phyloP scores from a whole-genome alignment of 108 stramenopile genomes.

The Chaetoceros tenuissimus region DNA sequence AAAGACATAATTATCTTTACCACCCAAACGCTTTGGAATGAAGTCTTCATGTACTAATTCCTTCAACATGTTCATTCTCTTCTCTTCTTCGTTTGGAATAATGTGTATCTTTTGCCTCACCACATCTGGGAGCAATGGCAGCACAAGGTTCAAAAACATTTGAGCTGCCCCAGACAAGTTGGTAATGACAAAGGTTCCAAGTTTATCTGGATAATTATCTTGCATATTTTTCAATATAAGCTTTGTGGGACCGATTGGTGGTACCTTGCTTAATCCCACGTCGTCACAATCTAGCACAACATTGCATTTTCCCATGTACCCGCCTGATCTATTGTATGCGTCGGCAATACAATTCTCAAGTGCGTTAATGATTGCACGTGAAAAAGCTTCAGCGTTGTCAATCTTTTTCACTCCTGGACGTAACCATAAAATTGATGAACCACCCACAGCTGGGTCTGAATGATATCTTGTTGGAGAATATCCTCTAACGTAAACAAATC shows the following conservation, averaged over 20 bases:
- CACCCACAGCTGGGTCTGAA: constrained; percentile 8
- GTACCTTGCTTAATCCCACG: constrained; percentile 26
- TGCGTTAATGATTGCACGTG: constrained; percentile 36
- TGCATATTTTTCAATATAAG: constrained; percentile 46
- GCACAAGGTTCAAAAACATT: constrained; percentile 48
- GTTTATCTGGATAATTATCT: constrained; percentile 69
- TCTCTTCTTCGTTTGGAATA: constrained; percentile 31
- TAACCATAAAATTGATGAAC: constrained; percentile 38
- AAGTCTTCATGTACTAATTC: constrained; percentile 42
- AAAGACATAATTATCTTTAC: constrained; percentile 46
- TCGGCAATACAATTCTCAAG: constrained; percentile 51
- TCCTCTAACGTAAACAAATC: constrained; percentile 48
- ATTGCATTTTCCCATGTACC: constrained; percentile 61
- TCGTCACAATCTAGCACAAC: constrained; percentile 46
- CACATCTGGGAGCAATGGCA: constrained; percentile 55
- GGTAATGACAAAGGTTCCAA: constrained; percentile 45
- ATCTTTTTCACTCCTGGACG: constrained; percentile 28
- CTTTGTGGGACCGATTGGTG: constrained; percentile 36
- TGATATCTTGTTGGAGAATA: constrained; percentile 22
- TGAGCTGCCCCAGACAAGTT: constrained; percentile 46
- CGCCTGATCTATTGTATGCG: constrained; percentile 29
- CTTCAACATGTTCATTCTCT: constrained; percentile 31
- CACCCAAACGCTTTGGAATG: constrained; percentile 57
- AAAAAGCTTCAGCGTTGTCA: constrained; percentile 25
- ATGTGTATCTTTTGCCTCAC: constrained; percentile 61